Base-by-base conservation (phyloP, 116 monocot genomes). In the Cymodocea nodosa region DNA sequence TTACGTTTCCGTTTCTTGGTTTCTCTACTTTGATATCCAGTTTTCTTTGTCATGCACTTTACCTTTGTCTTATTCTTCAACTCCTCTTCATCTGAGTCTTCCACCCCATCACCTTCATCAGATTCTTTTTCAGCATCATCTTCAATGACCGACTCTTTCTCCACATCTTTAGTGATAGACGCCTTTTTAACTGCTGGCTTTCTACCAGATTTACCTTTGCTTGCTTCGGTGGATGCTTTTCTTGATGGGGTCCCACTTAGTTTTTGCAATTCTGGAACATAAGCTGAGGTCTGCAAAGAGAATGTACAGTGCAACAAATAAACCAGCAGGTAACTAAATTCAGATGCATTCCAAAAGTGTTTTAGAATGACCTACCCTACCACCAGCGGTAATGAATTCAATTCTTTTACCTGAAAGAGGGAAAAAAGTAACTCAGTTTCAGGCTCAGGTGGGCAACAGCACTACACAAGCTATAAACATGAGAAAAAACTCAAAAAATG, bases 351-450 rank as follows among this genome's bases (percentile, higher is more conserved):
- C 30, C 30, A 30, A 30, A 30, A 30, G 61, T n/a, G 35, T 7
- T 1, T 62, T 25, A 34, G 4, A 24, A 61, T 60, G 15, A 76
- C 90, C 69, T 80, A 97, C 97, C 74, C 97, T 85, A 36, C 92
- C 97, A 73, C 92, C 91, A 55, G 73, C 97, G 35, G 80, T 82
- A 57, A 98, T 88, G 74, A 89, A 98, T 39, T 98, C 88, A 15
- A 98, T 89, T 73, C 78, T 84, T 74, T 88, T 86, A 40, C 97
- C 97, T 98, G 89, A 74, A 66, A 70, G 37, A 30, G 13, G 59
- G 4, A 67, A 19, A 20, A 17, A 44, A 36, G 3, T 15, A n/a
- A 4, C 35, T 67, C 39, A 0, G 44, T 44, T 30, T 44, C 44
- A 44, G 44, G 12, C 6, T 8, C 44, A 44, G 30, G 30, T 30